Conservation (phyloP, 176 grass and related monocot species). For the Luzula sylvatica region DNA sequence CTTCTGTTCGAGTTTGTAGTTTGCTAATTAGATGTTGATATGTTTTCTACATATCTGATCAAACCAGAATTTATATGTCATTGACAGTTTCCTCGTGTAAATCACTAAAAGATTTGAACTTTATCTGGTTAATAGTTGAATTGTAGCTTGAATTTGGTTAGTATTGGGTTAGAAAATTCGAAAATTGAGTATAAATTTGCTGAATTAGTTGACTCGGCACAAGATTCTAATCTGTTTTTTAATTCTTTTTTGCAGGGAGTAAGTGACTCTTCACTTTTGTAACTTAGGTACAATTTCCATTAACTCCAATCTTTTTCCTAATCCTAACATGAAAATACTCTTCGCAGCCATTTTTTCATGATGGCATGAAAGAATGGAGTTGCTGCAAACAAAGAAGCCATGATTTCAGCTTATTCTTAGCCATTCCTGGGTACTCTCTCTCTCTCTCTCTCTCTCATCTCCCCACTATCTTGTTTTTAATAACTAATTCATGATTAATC, state of each 20-base stretch:
- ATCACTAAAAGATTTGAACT: too few relatives aligned
- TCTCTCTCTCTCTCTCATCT: neutral
- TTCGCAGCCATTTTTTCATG: constrained; percentile 81
- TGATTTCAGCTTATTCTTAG: constrained; percentile 98
- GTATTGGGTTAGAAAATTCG: too few relatives aligned
- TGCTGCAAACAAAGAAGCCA: constrained; percentile 99
- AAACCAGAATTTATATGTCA: neutral
- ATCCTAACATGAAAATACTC: constrained; percentile 29
- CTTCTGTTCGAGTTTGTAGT: too few relatives aligned
- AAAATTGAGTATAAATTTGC: too few relatives aligned
- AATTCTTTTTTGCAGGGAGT: constrained; percentile 57
- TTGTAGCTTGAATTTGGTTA: too few relatives aligned
- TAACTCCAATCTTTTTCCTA: constrained; percentile 3
- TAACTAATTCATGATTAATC: neutral
- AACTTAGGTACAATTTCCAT: constrained; percentile 5
- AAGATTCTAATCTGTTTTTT: neutral
- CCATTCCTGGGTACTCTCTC: constrained; percentile 71
- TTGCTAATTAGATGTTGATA: neutral
- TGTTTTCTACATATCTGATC: neutral
- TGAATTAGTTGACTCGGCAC: neutral
- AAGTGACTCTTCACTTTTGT: constrained; percentile 29
- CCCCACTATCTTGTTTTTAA: neutral
- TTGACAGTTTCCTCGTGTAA: too few relatives aligned
- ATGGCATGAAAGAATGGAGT: constrained; percentile 97
- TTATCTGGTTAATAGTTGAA: too few relatives aligned